Evolutionary conservation across 192 early-diverging fungal genomes (phyloP).

Genomic region (Coemansia sp.): DNA sequence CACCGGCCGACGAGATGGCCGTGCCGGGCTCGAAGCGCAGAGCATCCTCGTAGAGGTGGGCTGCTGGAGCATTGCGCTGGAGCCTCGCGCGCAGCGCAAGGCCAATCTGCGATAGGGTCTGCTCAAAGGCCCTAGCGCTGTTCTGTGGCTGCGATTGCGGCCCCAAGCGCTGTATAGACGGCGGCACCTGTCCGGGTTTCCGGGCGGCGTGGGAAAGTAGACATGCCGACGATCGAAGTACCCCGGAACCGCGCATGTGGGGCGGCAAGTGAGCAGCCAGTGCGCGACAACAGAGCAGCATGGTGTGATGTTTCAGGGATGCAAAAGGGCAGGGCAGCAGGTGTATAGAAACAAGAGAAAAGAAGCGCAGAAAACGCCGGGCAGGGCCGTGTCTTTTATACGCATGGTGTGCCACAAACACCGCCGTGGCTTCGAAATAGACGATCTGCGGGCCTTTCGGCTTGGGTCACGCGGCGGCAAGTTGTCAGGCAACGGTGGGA

Average conservation of each 20-base stretch:
- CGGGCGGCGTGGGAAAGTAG: background rate
- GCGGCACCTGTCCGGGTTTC: background rate
- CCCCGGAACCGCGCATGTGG: background rate
- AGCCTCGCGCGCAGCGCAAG: too few relatives aligned
- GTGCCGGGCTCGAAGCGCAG: slow-evolving; percentile 77
- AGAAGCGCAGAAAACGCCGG: background rate
- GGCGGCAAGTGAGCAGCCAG: background rate
- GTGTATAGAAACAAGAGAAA: background rate
- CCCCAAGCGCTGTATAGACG: background rate
- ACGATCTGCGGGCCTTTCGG: too few relatives aligned
- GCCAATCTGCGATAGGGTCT: slow-evolving; percentile 2
- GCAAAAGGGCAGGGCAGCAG: too few relatives aligned
- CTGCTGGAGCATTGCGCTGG: slow-evolving; percentile 75
- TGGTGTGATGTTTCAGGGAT: too few relatives aligned
- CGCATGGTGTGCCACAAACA: background rate
- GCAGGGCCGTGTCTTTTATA: background rate
- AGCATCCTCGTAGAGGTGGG: slow-evolving; percentile 92
- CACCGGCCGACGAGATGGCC: slow-evolving; percentile 84
- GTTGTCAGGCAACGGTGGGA: background rate
- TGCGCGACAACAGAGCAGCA: background rate
- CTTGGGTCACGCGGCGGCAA: too few relatives aligned
- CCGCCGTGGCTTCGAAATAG: background rate
- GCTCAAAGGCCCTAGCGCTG: background rate
- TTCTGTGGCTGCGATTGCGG: background rate
- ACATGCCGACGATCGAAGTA: background rate